Evolutionary conservation across 1,284 basidiomycete species (phyloP).

Genomic region (Irpex sp.): DNA sequence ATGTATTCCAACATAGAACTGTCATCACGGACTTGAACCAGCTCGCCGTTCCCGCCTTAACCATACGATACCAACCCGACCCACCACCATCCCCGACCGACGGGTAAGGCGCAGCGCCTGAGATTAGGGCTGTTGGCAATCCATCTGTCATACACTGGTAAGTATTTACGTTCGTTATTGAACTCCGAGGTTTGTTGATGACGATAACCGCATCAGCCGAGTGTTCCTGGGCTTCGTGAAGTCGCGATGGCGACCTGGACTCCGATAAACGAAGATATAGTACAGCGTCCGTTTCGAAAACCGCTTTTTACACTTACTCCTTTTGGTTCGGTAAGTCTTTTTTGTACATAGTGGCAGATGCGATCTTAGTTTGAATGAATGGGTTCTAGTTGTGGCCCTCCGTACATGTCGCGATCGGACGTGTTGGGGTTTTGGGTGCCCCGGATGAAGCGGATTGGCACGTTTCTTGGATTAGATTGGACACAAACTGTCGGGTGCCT

Average conservation of each 20-base stretch:
- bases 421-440: background rate
- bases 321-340: background rate
- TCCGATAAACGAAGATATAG: background rate
- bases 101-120: background rate
- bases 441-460: background rate
- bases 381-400: background rate
- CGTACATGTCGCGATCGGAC: background rate
- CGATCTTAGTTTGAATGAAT: background rate
- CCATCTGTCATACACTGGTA: background rate
- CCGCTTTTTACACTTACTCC: background rate
- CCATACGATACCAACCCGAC: background rate
- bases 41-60: background rate
- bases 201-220: background rate
- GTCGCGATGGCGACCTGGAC: background rate
- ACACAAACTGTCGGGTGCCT: background rate
- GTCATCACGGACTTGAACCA: background rate
- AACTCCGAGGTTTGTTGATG: background rate
- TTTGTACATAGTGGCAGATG: background rate
- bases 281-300: background rate
- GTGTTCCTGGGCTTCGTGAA: background rate
- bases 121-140: background rate
- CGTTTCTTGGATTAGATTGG: background rate
- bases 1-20: background rate
- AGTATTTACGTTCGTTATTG: background rate
- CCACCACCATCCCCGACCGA: background rate